Evolutionary conservation across 176 grass and related monocot genomes (phyloP), one percentile per base, ranked within the genome.

Genomic region (Phoenix dactylifera): DNA sequence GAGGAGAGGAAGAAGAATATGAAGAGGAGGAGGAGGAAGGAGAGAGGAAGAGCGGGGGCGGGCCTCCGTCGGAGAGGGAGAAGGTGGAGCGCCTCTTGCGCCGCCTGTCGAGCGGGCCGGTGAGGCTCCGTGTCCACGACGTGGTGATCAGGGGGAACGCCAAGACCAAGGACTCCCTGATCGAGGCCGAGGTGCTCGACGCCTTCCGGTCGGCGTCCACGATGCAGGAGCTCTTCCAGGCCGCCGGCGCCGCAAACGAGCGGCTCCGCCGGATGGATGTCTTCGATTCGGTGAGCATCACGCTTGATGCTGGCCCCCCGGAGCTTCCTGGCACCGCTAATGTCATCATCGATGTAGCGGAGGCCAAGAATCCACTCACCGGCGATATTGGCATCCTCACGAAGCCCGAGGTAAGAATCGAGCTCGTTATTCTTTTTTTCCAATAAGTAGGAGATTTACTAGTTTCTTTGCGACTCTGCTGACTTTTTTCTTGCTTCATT

Each of bases 241-340:
- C 84, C 15, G 87, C 93, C 16, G 62, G 70, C 58, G 51, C 78
- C 52, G 84, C 88, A 26, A 86, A 74, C 67, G 64, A 81, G 19
- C 82, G 93, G 55, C 64, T 92, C 39, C 71, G 57, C 28, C 73
- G 16, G 17, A 85, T 98, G 16, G 84, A 98, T 4, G 60, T 92
- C 16, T 98, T 98, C 79, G 87, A 98, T 30, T 64, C 93, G 54
- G 84, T 92, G 52, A 80, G 72, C 18, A 92, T 98, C 76, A 90
- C 86, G 3, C 87, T 98, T 28, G 93, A 98, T 24, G 76, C 93
- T 1, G 93, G 87, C n/a, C 87, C 87, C 4, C 35, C 79, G 0
- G 93, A 98, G 70, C 88, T 98, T n/a, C 88, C 81, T 0, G 87
- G 84, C 52, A 98, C 84, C 63, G 77, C 88, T 55, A 97, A 98